phyloP scores from a whole-genome alignment of 148 eudicot species.

The Silene conica region DNA sequence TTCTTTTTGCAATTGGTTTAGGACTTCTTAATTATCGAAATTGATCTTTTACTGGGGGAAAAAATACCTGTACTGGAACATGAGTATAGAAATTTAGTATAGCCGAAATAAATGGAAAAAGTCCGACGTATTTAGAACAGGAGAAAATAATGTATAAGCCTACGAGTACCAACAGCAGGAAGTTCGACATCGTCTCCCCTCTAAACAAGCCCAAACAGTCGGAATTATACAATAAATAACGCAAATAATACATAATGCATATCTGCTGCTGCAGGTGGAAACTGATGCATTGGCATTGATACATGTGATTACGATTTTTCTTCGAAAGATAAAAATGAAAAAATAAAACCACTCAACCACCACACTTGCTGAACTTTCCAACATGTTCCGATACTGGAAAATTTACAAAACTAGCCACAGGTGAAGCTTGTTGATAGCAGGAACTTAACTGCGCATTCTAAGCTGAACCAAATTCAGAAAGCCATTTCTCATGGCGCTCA shows the following conservation, averaged over 20 bases:
- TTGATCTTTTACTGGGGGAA: too few species aligned
- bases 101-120: too few species aligned
- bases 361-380: conserved; percentile 10
- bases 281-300: background rate
- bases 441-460: conserved; percentile 19
- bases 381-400: background rate
- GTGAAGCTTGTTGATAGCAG: background rate
- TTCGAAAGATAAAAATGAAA: conserved; percentile 1
- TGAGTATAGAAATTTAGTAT: too few species aligned
- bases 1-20: too few species aligned
- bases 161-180: too few species aligned
- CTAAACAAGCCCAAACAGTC: too few species aligned
- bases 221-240: conserved; percentile 10
- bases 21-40: too few species aligned
- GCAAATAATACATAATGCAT: conserved; percentile 5
- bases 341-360: background rate
- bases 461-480: conserved; percentile 86
- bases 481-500: conserved; percentile 92
- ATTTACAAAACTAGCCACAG: background rate
- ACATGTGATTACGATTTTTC: conserved; percentile 11
- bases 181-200: too few species aligned
- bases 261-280: background rate
- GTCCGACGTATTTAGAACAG: too few species aligned
- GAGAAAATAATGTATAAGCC: too few species aligned
- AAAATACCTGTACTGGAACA: too few species aligned